Conservation (phyloP, 352 stramenopile species). For the Globisporangium splendens region DNA sequence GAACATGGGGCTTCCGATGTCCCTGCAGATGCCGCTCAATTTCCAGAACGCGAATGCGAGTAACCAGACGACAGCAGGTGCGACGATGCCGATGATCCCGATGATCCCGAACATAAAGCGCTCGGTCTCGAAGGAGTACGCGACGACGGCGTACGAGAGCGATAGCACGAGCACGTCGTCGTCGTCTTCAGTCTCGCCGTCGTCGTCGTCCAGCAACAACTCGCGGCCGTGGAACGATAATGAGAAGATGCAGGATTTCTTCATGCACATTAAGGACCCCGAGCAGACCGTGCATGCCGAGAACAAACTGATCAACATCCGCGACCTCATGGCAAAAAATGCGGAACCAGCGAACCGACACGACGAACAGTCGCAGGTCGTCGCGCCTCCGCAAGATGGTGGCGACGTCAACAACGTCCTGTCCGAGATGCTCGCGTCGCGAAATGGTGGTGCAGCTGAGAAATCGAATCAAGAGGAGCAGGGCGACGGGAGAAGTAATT, state of each 20-base stretch:
- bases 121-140: conserved; percentile 4
- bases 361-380: conserved; percentile 7
- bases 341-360: conserved; percentile 5
- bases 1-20: conserved; percentile 17
- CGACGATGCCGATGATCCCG: conserved; percentile 6
- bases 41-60: conserved; percentile 9
- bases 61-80: neutral
- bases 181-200: conserved; percentile 9
- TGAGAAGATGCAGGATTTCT: conserved; percentile 58
- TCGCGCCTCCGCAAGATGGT: neutral
- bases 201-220: conserved; percentile 5
- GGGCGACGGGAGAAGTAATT: conserved; percentile 4
- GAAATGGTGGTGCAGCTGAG: neutral
- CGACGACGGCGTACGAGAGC: neutral
- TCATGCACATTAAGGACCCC: conserved; percentile 38
- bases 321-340: conserved; percentile 42
- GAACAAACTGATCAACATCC: conserved; percentile 60
- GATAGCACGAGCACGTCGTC: conserved; percentile 17
- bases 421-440: conserved; percentile 17
- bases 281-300: conserved; percentile 27
- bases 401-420: conserved; percentile 17
- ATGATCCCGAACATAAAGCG: conserved; percentile 19
- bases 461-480: conserved; percentile 17
- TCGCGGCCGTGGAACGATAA: conserved; percentile 33
- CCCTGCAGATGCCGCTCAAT: conserved; percentile 18